phyloP scores from a whole-genome alignment of 2,329 filamentous ascomycete genomes.

The Colletotrichum musicola region DNA sequence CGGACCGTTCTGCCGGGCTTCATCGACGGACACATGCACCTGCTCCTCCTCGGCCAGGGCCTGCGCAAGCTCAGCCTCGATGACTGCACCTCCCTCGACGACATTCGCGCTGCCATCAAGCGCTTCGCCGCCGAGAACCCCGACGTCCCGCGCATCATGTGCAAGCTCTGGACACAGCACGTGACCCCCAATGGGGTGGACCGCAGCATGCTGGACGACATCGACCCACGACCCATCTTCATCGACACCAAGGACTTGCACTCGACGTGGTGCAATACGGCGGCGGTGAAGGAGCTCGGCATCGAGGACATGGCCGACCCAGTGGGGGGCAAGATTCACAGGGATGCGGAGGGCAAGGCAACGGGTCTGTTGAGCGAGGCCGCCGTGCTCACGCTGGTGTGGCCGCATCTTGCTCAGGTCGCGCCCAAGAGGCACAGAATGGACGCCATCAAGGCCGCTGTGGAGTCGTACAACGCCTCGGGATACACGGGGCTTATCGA shows the following conservation, averaged over 20 bases:
- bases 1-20: slow-evolving; percentile 65
- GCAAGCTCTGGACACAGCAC: slow-evolving; percentile 68
- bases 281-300: slow-evolving; percentile 63
- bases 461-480: slow-evolving; percentile 62
- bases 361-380: slow-evolving; percentile 66
- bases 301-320: slow-evolving; percentile 60
- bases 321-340: slow-evolving; percentile 64
- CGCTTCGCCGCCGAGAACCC: slow-evolving; percentile 61
- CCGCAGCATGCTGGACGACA: slow-evolving; percentile 62
- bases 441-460: slow-evolving; percentile 60
- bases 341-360: slow-evolving; percentile 60
- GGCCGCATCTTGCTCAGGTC: slow-evolving; percentile 65
- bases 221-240: slow-evolving; percentile 67
- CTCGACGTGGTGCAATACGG: slow-evolving; percentile 67
- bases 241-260: slow-evolving; percentile 70
- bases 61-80: slow-evolving; percentile 64
- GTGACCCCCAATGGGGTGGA: slow-evolving; percentile 60
- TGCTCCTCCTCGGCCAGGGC: slow-evolving; percentile 66
- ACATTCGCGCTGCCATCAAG: slow-evolving; percentile 62
- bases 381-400: slow-evolving; percentile 64
- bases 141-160: slow-evolving; percentile 61
- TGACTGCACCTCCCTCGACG: slow-evolving; percentile 60
- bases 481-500: slow-evolving; percentile 69
- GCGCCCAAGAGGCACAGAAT: slow-evolving; percentile 62
- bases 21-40: slow-evolving; percentile 69